These are phyloP conservation scores for Rhizodiscina lignyota DNA, from an alignment of 495 filamentous ascomycete species.

Conservation along the genomic window DNA sequence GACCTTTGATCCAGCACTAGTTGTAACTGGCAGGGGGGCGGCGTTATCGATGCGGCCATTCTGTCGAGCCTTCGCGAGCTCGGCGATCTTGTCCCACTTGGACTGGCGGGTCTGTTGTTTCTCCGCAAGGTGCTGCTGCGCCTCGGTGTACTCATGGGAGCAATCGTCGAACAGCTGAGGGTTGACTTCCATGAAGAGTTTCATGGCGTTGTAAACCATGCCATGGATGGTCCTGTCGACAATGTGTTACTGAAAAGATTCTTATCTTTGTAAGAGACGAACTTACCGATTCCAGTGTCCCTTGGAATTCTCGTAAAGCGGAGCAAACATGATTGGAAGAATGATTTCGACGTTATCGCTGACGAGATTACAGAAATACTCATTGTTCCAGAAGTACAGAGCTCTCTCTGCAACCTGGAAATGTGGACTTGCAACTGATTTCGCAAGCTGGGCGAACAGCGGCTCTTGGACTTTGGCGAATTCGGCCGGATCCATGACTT, in stretches of 20 bases:
- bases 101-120: conserved; percentile 57
- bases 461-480: conserved; percentile 98
- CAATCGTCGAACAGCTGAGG: conserved; percentile 97
- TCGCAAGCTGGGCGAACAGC: conserved; percentile 89
- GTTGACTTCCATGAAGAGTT: conserved; percentile 99
- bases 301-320: conserved; percentile 97
- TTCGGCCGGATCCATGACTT: conserved; percentile 98
- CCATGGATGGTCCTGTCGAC: conserved; percentile 83
- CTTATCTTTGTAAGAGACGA: not conserved
- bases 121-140: conserved; percentile 73
- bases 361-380: conserved; percentile 99
- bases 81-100: conserved; percentile 74
- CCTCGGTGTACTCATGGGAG: conserved; percentile 94
- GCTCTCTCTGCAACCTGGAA: conserved; percentile 98
- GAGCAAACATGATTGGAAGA: conserved; percentile 97
- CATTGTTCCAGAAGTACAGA: conserved; percentile 99
- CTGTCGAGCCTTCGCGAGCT: conserved; percentile 53
- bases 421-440: conserved; percentile 95
- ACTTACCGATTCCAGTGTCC: conserved; percentile 95
- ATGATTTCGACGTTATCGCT: conserved; percentile 99
- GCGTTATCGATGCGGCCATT: conserved; percentile 31
- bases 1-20: conserved; percentile 23
- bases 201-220: conserved; percentile 99
- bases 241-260: conserved; percentile 3
- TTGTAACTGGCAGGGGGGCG: conserved; percentile 17